Evolutionary conservation across 1,284 basidiomycete species (phyloP), one percentile per base, ranked within the genome.

Genomic region (Heterobasidion occidentale): DNA sequence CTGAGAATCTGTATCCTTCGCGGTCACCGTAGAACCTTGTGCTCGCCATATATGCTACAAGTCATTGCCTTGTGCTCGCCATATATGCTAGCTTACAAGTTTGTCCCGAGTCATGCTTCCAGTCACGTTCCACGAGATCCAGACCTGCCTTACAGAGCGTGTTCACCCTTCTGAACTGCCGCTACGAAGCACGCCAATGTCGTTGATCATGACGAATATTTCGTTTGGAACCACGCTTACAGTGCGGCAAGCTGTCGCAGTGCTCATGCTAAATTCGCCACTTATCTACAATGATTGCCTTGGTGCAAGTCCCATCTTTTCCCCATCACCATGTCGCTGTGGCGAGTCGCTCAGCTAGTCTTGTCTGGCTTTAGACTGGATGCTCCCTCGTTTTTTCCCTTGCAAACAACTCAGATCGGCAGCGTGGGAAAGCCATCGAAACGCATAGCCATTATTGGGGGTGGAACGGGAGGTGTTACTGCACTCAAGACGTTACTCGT

Each of bases 401-500:
- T n/a, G 7, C 38, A 11, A n/a, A 42, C 38, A 42, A n/a, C 38
- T 7, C 12, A 42, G 11, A 42, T 42, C 6, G 5, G 38, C 11
- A 42, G 7, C 38, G n/a, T 42, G 38, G 27, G 27, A 27, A 45
- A 45, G 42, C 42, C 19, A 1, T 62, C 66, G 3, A 83, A 81
- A 67, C 77, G 76, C 1, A 75, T 84, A 50, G 80, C 76, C 8
- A 75, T 84, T 52, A 68, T 78, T 2, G 77, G 77, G 1, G 78
- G 74, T 6, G 81, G 80, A 0, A 82, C 77, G 60, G 78, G 75
- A 6, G 82, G 81, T 2, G 67, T 83, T 17, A 77, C 76, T 1
- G 71, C 74, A 61, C 66, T 84, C 36, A 80, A 79, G 63, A 74
- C 74, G 7, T 64, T 81, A 33, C 65, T 79, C 5, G 55, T 27